Evolutionary conservation across 768 basidiomycete genomes (phyloP).

Genomic region (Tylopilus sp.): DNA sequence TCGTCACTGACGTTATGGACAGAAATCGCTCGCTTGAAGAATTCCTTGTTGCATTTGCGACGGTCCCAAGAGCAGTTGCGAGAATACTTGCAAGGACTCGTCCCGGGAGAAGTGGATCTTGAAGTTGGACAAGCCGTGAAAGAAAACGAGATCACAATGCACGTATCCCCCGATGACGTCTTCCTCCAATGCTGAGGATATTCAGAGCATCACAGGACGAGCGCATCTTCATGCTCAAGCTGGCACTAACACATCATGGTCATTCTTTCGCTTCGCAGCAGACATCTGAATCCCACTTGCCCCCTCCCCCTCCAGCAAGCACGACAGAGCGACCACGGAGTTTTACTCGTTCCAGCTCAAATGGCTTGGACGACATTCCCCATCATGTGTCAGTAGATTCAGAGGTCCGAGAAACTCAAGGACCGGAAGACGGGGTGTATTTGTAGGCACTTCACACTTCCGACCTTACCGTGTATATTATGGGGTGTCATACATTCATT

Average conservation of each 20-base stretch:
- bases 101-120: constrained; percentile 42
- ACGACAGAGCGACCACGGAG: constrained; percentile 2
- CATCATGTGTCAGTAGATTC: neutral
- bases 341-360: constrained; percentile 7
- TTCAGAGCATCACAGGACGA: constrained; percentile 76
- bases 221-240: constrained; percentile 62
- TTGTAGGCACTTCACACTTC: constrained; percentile 18
- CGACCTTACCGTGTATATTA: neutral
- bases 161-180: constrained; percentile 29
- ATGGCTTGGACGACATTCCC: constrained; percentile 11
- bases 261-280: constrained; percentile 36
- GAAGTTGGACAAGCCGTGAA: constrained; percentile 58
- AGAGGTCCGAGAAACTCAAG: constrained; percentile 1
- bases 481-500: neutral
- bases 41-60: constrained; percentile 62
- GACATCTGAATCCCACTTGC: neutral
- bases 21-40: constrained; percentile 77
- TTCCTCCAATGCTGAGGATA: constrained; percentile 11
- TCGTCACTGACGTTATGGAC: neutral
- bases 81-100: constrained; percentile 40
- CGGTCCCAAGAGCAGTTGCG: constrained; percentile 59
- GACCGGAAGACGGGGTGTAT: constrained; percentile 22
- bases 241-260: constrained; percentile 64
- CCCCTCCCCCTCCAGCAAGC: neutral
- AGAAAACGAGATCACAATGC: constrained; percentile 75